Evolutionary conservation across 257 asterid species (phyloP), one percentile per base, ranked within the genome.

Genomic region (Przewalskia tangutica): DNA sequence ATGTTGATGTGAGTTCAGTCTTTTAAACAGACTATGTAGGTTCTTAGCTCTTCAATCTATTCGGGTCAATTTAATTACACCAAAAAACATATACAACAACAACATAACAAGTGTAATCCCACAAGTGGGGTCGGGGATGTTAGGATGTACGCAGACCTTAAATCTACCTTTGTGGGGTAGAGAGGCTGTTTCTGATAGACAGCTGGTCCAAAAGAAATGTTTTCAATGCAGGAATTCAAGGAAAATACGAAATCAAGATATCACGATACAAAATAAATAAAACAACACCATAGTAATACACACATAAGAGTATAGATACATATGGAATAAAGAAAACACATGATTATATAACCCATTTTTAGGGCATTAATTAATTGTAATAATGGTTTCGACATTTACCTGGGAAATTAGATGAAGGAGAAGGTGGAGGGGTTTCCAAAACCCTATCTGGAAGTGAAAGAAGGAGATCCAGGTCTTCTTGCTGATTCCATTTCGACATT

Each of bases 391-490:
- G 0, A 23, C 12, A 73, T 20, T 48, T 50, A 92, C 97, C 95
- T 77, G 85, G 82, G 13, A 84, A 81, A 60, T 58, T 75, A 34
- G 87, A 80, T 3, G 94, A 83, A 56, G 98, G 98, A 82, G 99
- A 93, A 86, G 85, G 91, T 38, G 98, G 98, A 53, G 99, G 97
- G 73, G 99, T 96, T 88, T 94, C 99, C 40, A 84, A 80, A 86
- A 96, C 99, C n/a, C 93, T 95, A 65, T 96, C 98, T 73, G 92
- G 93, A 38, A 94, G 98, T 17, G 98, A 96, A 53, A 93, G 95
- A 70, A 96, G 99, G 68, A 94, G 98, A 86, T 94, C 98, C 84
- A 95, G 92, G 86, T 95, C 98, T 23, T 95, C 95, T 67, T 89
- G 92, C 56, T 91, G 89, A 84, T 91, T 81, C 20, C 88, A 84